Conservation (phyloP, 345 rosid genomes). For the Pseudoturritis turrita region DNA sequence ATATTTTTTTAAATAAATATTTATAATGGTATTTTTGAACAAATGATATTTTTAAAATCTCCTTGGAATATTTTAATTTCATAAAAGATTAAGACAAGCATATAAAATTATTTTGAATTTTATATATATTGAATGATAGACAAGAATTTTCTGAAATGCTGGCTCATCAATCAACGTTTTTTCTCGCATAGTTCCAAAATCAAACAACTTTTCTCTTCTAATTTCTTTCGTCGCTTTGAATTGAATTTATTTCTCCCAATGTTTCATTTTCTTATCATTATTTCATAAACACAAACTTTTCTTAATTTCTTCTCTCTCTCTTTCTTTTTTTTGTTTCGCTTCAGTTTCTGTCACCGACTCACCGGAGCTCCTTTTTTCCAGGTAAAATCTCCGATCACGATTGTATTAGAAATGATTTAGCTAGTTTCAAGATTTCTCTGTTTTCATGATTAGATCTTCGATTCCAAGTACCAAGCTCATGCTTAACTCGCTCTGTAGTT, state of each 20-base stretch:
- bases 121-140: too few relatives aligned
- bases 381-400: neutral
- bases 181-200: too few relatives aligned
- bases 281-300: neutral
- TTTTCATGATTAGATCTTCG: neutral
- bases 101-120: too few relatives aligned
- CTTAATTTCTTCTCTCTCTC: neutral
- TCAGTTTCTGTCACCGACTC: neutral
- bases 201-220: neutral
- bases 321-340: too few relatives aligned
- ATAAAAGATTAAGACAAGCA: too few relatives aligned
- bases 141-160: too few relatives aligned
- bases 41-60: too few relatives aligned
- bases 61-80: too few relatives aligned
- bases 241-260: neutral
- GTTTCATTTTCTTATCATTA: neutral
- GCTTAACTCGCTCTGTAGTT: neutral
- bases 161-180: too few relatives aligned
- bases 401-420: too few relatives aligned
- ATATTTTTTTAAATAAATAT: too few relatives aligned
- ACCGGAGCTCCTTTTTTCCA: neutral
- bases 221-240: neutral
- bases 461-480: neutral
- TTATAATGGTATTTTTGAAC: too few relatives aligned
- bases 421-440: neutral